A percentile compares a stretch with the other conserved stretches of the same genome.
These are phyloP conservation scores for Alternaria panax DNA, from an alignment of 2,329 filamentous ascomycete species.

Conservation along the genomic window DNA sequence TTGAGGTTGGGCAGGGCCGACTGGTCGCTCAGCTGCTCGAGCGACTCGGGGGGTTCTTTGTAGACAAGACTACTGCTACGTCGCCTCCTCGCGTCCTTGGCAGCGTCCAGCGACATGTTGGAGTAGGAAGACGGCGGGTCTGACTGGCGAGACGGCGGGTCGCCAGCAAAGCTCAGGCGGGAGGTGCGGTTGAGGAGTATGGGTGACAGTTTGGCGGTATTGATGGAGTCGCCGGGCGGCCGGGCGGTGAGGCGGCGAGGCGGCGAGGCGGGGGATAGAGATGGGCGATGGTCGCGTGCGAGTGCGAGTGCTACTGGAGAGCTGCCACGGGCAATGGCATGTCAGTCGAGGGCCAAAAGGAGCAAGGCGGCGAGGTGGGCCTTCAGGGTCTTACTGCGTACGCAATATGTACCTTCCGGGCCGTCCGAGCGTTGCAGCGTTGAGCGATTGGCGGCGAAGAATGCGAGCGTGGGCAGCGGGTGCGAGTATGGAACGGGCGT, in stretches of 20 bases:
- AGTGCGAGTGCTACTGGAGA: conserved; percentile 4
- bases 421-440: conserved; percentile 32
- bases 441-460: conserved; percentile 10
- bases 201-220: conserved; percentile 97
- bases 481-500: background rate
- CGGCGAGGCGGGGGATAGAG: conserved; percentile 1
- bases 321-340: conserved; percentile 2
- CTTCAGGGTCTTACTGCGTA: conserved; percentile 41
- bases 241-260: conserved; percentile 2
- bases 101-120: conserved; percentile 46
- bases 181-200: conserved; percentile 84
- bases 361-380: conserved; percentile 16
- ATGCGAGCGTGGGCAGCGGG: background rate
- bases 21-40: conserved; percentile 98
- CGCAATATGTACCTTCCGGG: conserved; percentile 36
- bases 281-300: conserved; percentile 6
- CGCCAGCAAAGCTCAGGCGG: conserved; percentile 82
- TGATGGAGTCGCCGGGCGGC: conserved; percentile 46
- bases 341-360: conserved; percentile 9
- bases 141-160: conserved; percentile 62
- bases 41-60: conserved; percentile 93
- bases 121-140: conserved; percentile 31
- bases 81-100: conserved; percentile 77
- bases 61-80: conserved; percentile 99
- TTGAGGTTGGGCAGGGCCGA: conserved; percentile 93